Evolutionary conservation across 805 yeast species (phyloP).

Genomic region (Jamesozyma gamospora): DNA sequence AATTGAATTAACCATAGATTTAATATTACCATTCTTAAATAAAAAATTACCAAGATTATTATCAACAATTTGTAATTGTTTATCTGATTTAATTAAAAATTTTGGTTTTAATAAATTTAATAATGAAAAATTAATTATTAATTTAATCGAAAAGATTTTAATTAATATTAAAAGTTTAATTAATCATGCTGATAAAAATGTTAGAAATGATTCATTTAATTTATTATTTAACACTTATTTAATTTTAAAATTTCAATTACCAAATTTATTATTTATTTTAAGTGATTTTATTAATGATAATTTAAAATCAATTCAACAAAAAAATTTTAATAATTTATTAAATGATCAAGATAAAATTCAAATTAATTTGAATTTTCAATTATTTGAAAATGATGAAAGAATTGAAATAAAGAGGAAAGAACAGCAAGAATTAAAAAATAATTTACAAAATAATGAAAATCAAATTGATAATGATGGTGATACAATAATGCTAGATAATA

Average conservation of each 20-base stretch:
- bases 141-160: conserved; percentile 27
- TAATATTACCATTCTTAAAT: conserved; percentile 46
- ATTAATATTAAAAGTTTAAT: conserved; percentile 64
- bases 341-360: conserved; percentile 15
- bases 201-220: conserved; percentile 66
- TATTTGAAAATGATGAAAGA: conserved; percentile 12
- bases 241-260: conserved; percentile 55
- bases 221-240: conserved; percentile 56
- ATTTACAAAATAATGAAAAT: too few species aligned
- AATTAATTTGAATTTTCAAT: not conserved
- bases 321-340: conserved; percentile 65
- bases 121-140: not conserved
- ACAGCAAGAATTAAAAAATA: not conserved
- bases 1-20: conserved; percentile 51
- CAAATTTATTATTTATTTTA: conserved; percentile 33
- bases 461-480: conserved; percentile 33
- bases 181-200: conserved; percentile 78
- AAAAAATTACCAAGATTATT: conserved; percentile 72
- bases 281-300: conserved; percentile 52
- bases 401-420: not conserved
- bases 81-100: conserved; percentile 42
- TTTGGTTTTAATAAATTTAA: conserved; percentile 16
- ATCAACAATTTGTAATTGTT: conserved; percentile 50
- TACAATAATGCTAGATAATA: conserved; percentile 22
- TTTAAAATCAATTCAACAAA: conserved; percentile 86